A percentile compares a stretch with the other conserved stretches of the same genome.
Evolutionary conservation across 2,329 filamentous ascomycete genomes (phyloP).

Genomic region (Hypoxylon sp.): DNA sequence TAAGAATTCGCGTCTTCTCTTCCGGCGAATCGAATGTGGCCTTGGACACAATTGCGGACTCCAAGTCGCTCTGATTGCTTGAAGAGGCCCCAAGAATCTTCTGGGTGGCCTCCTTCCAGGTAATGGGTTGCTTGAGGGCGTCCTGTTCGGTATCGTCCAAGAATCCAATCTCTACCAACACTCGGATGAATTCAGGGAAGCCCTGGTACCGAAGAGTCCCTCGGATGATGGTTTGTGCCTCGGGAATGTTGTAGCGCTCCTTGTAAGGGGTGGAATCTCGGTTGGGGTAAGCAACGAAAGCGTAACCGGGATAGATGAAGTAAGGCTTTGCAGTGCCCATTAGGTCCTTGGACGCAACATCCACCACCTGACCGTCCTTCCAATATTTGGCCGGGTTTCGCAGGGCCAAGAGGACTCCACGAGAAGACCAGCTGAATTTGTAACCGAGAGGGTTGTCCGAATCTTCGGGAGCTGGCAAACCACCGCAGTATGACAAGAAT

Average conservation of each 20-base stretch:
- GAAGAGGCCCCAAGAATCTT: conserved; percentile 80
- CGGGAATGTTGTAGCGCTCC: conserved; percentile 90
- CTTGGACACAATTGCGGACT: conserved; percentile 81
- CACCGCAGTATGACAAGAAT: conserved; percentile 90
- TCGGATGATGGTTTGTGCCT: conserved; percentile 87
- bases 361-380: conserved; percentile 81
- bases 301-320: conserved; percentile 88
- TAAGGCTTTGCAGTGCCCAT: conserved; percentile 92
- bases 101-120: conserved; percentile 88
- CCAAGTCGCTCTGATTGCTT: conserved; percentile 41
- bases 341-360: conserved; percentile 74
- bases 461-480: conserved; percentile 74
- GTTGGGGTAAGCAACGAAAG: conserved; percentile 94
- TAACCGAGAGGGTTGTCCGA: conserved; percentile 95
- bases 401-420: conserved; percentile 88
- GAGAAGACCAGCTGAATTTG: conserved; percentile 87
- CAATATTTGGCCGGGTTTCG: conserved; percentile 86
- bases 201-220: conserved; percentile 88
- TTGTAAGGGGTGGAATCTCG: conserved; percentile 90
- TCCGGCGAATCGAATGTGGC: conserved; percentile 77
- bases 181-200: conserved; percentile 90
- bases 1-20: conserved; percentile 78
- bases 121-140: conserved; percentile 74
- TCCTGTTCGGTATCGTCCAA: conserved; percentile 77
- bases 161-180: conserved; percentile 92